Conservation (phyloP, 305 asterid genomes). For the Fraxinus albicans region DNA sequence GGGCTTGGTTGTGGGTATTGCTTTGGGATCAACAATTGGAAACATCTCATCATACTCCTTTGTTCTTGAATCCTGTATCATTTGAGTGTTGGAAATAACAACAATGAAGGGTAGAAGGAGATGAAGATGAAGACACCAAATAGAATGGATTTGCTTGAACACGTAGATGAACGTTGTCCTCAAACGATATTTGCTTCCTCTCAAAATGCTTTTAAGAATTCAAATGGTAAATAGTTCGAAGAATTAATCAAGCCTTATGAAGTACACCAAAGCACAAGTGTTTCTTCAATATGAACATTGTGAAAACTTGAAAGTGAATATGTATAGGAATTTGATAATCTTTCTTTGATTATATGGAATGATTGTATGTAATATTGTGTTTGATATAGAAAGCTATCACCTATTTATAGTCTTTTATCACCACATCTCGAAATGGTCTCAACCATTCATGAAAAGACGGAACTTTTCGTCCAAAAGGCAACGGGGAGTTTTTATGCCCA, state of each 20-base stretch:
- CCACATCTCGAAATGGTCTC: not conserved
- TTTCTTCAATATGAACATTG: not conserved
- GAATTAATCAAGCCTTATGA: not conserved
- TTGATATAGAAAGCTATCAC: too few species aligned
- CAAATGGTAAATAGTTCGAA: not conserved
- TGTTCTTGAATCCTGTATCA: conserved; percentile 55
- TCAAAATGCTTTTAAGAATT: too few species aligned
- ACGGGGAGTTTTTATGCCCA: too few species aligned
- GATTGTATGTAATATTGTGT: not conserved
- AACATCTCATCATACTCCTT: conserved; percentile 69
- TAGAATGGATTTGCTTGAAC: too few species aligned
- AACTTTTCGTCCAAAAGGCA: too few species aligned
- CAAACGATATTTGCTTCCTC: too few species aligned
- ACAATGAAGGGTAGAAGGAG: too few species aligned
- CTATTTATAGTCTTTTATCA: not conserved
- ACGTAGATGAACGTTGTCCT: too few species aligned
- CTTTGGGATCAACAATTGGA: conserved; percentile 61
- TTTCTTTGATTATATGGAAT: not conserved
- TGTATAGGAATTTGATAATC: not conserved
- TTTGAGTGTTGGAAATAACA: too few species aligned
- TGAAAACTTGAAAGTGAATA: not conserved
- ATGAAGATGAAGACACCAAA: too few species aligned
- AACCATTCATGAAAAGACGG: too few species aligned
- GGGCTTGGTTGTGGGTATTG: conserved; percentile 74
- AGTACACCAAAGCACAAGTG: not conserved